Evolutionary conservation across 306 rosid species (phyloP).

Genomic region (Clitoria ternatea): DNA sequence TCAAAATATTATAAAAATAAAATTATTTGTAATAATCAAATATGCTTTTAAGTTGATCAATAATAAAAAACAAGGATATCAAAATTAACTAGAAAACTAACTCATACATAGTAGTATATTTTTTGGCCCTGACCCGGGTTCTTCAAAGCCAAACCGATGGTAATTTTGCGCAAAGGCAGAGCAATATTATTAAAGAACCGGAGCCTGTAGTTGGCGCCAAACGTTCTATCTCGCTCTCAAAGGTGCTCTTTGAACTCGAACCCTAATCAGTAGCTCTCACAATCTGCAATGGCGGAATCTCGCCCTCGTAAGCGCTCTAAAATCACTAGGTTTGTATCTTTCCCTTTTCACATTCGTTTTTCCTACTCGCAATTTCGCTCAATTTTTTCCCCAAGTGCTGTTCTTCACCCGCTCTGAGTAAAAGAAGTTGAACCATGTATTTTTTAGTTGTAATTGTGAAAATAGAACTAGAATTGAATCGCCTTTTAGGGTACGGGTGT

Average conservation of each 20-base stretch:
- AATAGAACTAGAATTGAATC: not conserved
- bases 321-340: slow-evolving; percentile 46
- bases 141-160: too few species aligned
- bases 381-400: not conserved
- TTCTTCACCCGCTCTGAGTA: not conserved
- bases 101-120: too few species aligned
- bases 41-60: too few species aligned
- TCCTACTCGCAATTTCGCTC: slow-evolving; percentile 3
- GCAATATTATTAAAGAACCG: too few species aligned
- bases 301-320: slow-evolving; percentile 71
- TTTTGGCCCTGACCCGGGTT: too few species aligned
- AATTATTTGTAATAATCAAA: too few species aligned
- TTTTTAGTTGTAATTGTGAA: not conserved
- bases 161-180: too few species aligned
- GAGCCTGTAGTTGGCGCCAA: slow-evolving; percentile 25
- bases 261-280: slow-evolving; percentile 39
- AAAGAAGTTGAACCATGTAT: too few species aligned
- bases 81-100: too few species aligned
- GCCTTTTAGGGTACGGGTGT: not conserved
- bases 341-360: not conserved
- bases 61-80: too few species aligned
- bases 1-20: too few species aligned
- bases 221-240: not conserved
- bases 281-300: slow-evolving; percentile 53
- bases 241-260: not conserved